These are phyloP conservation scores for Penicillium ucsense DNA, from an alignment of 495 filamentous ascomycete genomes.

Conservation along the genomic window DNA sequence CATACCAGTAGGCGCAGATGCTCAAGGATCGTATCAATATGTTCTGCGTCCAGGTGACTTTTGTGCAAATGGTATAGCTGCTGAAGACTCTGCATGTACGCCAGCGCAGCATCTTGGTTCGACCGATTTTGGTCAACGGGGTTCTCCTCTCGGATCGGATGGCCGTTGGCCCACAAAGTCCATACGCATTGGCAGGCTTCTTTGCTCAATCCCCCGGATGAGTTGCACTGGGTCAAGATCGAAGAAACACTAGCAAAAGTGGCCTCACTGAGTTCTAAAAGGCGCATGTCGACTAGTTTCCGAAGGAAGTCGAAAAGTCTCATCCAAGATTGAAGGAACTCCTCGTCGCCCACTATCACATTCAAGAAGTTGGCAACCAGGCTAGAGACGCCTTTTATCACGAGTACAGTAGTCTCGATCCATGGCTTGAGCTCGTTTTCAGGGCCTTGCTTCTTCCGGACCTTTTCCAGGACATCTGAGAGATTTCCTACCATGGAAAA, in stretches of 20 bases:
- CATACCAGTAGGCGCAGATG: constrained; percentile 50
- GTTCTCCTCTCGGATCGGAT: constrained; percentile 44
- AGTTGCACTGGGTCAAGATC: constrained; percentile 50
- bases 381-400: constrained; percentile 58
- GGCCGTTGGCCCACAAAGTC: constrained; percentile 59
- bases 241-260: constrained; percentile 58
- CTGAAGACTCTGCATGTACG: constrained; percentile 67
- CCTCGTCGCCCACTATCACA: constrained; percentile 42
- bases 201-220: constrained; percentile 40
- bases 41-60: constrained; percentile 46
- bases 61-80: constrained; percentile 77
- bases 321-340: constrained; percentile 56
- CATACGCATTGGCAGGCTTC: constrained; percentile 54
- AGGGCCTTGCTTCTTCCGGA: constrained; percentile 11
- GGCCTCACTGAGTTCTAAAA: constrained; percentile 61
- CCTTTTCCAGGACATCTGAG: constrained; percentile 14
- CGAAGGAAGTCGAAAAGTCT: constrained; percentile 58
- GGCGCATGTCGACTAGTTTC: constrained; percentile 45
- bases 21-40: constrained; percentile 44
- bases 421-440: constrained; percentile 43
- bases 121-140: constrained; percentile 34
- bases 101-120: constrained; percentile 68
- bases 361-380: constrained; percentile 61
- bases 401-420: constrained; percentile 68
- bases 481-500: constrained; percentile 59